Conservation (phyloP, 164 flowering plant genomes). For the Vitis labrusca region DNA sequence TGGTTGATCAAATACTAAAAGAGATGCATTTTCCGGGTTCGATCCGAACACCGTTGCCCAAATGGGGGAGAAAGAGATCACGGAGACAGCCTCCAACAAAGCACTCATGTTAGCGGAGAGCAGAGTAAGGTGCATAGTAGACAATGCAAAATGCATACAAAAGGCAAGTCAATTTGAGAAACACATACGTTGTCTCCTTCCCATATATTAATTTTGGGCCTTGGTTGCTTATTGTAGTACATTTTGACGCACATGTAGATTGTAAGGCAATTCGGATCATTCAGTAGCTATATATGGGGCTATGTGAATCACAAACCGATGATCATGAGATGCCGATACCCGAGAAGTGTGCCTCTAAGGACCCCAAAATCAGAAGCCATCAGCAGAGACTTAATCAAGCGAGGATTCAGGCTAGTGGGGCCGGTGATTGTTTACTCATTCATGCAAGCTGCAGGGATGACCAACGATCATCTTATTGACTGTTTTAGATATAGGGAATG, state of each 20-base stretch:
- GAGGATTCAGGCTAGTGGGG: slow-evolving; percentile 82
- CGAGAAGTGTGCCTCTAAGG: slow-evolving; percentile 75
- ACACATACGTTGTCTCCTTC: neutral
- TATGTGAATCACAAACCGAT: slow-evolving; percentile 66
- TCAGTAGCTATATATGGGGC: slow-evolving; percentile 79
- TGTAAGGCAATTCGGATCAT: slow-evolving; percentile 69
- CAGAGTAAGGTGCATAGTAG: slow-evolving; percentile 79
- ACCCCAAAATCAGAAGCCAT: slow-evolving; percentile 78
- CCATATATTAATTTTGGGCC: too few relatives aligned
- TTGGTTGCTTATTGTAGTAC: neutral
- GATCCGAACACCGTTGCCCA: slow-evolving; percentile 59
- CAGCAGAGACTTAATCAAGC: slow-evolving; percentile 68
- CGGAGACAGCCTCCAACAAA: slow-evolving; percentile 56
- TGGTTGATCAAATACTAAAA: slow-evolving; percentile 17
- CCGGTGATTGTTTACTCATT: slow-evolving; percentile 82
- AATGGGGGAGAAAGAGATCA: slow-evolving; percentile 73
- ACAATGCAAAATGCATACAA: slow-evolving; percentile 78
- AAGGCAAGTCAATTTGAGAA: slow-evolving; percentile 46
- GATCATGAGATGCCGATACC: slow-evolving; percentile 61
- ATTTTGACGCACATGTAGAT: slow-evolving; percentile 37
- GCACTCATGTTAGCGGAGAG: slow-evolving; percentile 58
- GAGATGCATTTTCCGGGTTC: slow-evolving; percentile 68
- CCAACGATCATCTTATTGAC: slow-evolving; percentile 80
- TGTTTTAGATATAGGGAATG: slow-evolving; percentile 77
- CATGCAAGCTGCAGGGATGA: slow-evolving; percentile 92